phyloP scores from a whole-genome alignment of 352 stramenopile species.

The Blastocystis sp. region DNA sequence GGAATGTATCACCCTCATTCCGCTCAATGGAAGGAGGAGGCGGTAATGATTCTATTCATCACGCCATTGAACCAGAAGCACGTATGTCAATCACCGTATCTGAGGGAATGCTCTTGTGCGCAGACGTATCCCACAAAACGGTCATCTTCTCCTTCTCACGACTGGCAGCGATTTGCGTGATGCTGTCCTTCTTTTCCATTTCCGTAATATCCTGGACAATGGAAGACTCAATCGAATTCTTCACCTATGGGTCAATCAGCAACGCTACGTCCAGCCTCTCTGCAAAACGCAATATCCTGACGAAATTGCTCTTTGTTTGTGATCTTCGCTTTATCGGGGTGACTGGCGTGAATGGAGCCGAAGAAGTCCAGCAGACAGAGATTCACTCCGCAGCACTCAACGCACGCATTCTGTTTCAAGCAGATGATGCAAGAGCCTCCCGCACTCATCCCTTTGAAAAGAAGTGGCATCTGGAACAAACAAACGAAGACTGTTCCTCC shows the following conservation, averaged over 20 bases:
- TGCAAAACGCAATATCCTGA: constrained; percentile 13
- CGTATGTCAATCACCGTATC: constrained; percentile 53
- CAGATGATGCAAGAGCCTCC: constrained; percentile 13
- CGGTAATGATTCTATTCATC: constrained; percentile 26
- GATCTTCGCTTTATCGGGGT: constrained; percentile 35
- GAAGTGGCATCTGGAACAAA: constrained; percentile 43
- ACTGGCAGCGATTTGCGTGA: not conserved
- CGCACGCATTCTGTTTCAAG: constrained; percentile 33
- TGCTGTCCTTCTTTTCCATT: not conserved
- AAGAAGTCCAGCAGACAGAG: constrained; percentile 62
- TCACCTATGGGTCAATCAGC: not conserved
- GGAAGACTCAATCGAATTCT: constrained; percentile 25
- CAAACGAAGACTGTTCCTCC: not conserved
- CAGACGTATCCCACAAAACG: constrained; percentile 10
- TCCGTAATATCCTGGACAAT: constrained; percentile 16
- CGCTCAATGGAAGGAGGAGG: constrained; percentile 30
- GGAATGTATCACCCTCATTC: constrained; percentile 44
- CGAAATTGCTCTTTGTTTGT: constrained; percentile 44
- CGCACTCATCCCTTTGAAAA: not conserved
- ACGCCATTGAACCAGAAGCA: not conserved
- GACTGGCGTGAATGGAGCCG: constrained; percentile 26
- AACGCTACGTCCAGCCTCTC: not conserved
- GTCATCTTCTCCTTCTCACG: not conserved
- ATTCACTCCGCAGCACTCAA: constrained; percentile 40
- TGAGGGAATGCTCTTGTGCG: not conserved